phyloP scores from a whole-genome alignment of 257 asterid genomes.

The Lycium ferocissimum region DNA sequence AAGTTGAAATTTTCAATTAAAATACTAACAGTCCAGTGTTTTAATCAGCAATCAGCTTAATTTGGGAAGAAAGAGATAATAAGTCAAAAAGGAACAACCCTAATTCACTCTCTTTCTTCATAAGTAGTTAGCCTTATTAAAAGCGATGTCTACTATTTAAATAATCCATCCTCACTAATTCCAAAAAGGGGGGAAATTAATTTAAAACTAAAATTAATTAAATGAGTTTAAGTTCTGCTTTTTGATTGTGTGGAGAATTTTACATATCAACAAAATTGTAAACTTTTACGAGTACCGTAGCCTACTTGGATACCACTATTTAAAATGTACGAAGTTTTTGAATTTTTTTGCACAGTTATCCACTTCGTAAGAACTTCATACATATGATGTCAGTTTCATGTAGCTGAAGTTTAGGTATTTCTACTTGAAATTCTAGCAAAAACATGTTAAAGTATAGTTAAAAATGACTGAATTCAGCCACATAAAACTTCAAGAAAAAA shows the following conservation, averaged over 20 bases:
- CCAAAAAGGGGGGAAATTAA: constrained; percentile 35
- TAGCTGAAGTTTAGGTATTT: too few relatives aligned
- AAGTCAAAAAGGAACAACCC: constrained; percentile 49
- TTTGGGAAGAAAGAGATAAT: constrained; percentile 37
- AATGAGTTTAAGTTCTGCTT: not conserved
- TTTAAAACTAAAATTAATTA: not conserved
- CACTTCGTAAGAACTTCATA: too few relatives aligned
- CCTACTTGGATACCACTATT: too few relatives aligned
- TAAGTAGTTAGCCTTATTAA: constrained; percentile 46
- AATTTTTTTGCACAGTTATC: too few relatives aligned
- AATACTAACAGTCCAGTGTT: not conserved
- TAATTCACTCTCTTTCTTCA: constrained; percentile 37
- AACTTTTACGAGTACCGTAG: too few relatives aligned
- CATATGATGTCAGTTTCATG: too few relatives aligned
- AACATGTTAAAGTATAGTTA: too few relatives aligned
- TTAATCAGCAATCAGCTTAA: constrained; percentile 43
- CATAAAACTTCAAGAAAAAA: too few relatives aligned
- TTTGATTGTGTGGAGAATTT: rapidly evolving
- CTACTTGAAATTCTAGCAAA: too few relatives aligned
- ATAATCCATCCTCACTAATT: constrained; percentile 42
- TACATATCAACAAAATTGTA: not conserved
- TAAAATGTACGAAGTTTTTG: too few relatives aligned
- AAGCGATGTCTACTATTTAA: constrained; percentile 45
- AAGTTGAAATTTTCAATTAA: not conserved
- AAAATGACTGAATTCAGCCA: too few relatives aligned